These are phyloP conservation scores for Deinandra increscens DNA, from an alignment of 129 eudicot genomes.

Conservation along the genomic window DNA sequence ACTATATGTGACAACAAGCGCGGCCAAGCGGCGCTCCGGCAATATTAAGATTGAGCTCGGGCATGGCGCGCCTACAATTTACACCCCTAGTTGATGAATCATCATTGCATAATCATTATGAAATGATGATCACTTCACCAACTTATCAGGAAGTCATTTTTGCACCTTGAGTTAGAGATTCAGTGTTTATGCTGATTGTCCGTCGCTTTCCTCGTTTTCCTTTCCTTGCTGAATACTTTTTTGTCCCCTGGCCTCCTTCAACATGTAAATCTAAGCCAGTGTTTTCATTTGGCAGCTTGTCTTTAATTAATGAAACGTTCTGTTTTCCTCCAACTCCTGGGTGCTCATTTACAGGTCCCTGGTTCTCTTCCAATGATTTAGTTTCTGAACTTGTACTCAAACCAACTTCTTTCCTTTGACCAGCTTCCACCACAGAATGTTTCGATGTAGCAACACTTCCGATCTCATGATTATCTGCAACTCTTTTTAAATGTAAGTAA, in stretches of 20 bases:
- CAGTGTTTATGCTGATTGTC: conserved; percentile 31
- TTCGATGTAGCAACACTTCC: conserved; percentile 15
- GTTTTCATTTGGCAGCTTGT: conserved; percentile 20
- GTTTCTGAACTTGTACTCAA: conserved; percentile 21
- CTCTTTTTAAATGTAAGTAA: neutral
- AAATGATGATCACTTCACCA: neutral
- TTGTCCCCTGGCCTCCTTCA: conserved; percentile 7
- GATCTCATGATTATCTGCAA: conserved; percentile 32
- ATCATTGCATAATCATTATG: neutral
- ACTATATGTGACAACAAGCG: neutral
- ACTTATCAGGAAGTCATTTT: neutral
- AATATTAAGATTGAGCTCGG: neutral
- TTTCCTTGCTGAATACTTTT: conserved; percentile 28
- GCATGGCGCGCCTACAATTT: neutral
- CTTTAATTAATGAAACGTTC: conserved; percentile 10
- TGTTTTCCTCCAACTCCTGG: conserved; percentile 8
- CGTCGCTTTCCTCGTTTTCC: conserved; percentile 39
- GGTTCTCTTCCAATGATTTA: conserved; percentile 23
- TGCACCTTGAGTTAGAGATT: conserved; percentile 38
- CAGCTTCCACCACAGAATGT: conserved; percentile 23
- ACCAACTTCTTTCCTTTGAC: conserved; percentile 22
- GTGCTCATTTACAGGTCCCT: conserved; percentile 22
- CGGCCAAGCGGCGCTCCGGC: neutral
- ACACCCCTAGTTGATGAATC: neutral
- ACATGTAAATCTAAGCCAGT: conserved; percentile 20